Percentiles rank a stretch among this genome's conserved stretches.
phyloP scores from a whole-genome alignment of 495 filamentous ascomycete genomes.

The Aspergillus campestris region DNA sequence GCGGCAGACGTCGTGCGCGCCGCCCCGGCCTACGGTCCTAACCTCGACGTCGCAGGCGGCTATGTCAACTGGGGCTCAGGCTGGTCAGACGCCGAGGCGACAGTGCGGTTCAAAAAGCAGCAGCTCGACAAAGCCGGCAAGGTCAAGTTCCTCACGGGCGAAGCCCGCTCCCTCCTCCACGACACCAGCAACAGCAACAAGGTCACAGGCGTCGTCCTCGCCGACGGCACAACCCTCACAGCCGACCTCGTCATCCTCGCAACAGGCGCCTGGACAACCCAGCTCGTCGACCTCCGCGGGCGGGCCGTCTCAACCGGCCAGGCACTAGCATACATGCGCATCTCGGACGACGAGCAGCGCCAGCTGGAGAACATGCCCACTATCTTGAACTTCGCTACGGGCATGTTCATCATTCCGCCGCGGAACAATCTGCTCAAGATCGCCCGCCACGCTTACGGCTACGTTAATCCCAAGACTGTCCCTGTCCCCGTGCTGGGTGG shows the following conservation, averaged over 20 bases:
- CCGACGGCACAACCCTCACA: constrained; percentile 41
- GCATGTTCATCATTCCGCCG: constrained; percentile 80
- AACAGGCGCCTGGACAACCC: constrained; percentile 75
- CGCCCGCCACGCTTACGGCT: constrained; percentile 75
- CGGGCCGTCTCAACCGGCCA: constrained; percentile 73
- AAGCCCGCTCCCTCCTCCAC: constrained; percentile 49
- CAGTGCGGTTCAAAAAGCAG: constrained; percentile 60
- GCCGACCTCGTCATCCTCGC: constrained; percentile 75
- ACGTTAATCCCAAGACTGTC: constrained; percentile 54
- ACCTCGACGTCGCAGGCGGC: constrained; percentile 48
- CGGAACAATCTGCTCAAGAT: constrained; percentile 64
- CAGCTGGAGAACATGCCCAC: constrained; percentile 59
- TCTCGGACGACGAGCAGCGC: constrained; percentile 60
- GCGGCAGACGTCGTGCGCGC: constrained; percentile 33
- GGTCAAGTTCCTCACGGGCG: constrained; percentile 55
- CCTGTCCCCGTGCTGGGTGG: constrained; percentile 33
- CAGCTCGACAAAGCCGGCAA: constrained; percentile 50
- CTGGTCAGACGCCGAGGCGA: constrained; percentile 75
- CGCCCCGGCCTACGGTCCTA: constrained; percentile 40
- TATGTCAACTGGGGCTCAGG: constrained; percentile 77
- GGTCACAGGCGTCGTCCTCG: constrained; percentile 48
- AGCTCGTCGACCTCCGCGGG: constrained; percentile 70
- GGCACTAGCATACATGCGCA: constrained; percentile 62
- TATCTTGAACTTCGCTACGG: constrained; percentile 68
- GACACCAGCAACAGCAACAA: constrained; percentile 3